These are phyloP conservation scores for Sporobolus alterniflorus DNA, from an alignment of 202 grass and related monocot species.

Conservation along the genomic window DNA sequence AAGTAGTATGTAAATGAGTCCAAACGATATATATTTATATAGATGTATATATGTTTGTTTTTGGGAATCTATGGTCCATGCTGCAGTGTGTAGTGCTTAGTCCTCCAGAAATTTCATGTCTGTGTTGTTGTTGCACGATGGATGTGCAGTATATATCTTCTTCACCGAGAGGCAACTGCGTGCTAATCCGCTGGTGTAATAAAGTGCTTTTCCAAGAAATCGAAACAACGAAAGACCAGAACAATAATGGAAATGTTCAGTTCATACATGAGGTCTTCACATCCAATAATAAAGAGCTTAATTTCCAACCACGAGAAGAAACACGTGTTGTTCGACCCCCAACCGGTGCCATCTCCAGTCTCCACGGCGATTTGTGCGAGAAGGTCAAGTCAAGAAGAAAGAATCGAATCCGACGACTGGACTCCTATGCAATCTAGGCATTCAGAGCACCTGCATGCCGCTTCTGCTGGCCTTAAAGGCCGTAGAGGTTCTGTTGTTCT, in stretches of 20 bases:
- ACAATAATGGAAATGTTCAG: neutral
- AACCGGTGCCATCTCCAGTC: neutral
- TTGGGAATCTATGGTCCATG: no score
- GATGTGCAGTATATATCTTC: neutral
- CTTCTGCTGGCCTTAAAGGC: neutral
- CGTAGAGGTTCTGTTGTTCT: neutral
- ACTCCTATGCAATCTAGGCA: neutral
- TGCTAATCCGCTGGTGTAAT: neutral
- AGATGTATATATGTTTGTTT: neutral
- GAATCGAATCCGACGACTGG: no score
- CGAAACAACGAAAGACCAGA: neutral
- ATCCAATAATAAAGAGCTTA: neutral
- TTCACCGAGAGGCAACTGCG: no score
- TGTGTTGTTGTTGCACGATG: neutral
- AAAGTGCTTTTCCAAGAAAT: neutral
- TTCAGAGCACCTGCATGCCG: neutral
- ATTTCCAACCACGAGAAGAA: neutral
- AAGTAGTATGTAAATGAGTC: slow-evolving; percentile 40
- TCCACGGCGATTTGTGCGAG: neutral
- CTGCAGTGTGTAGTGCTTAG: no score
- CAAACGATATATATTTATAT: neutral
- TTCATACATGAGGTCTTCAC: neutral
- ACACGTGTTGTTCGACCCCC: neutral
- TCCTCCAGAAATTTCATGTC: no score
- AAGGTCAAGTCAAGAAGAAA: no score